phyloP scores from a whole-genome alignment of 495 filamentous ascomycete species.

The Penicillium salamii region DNA sequence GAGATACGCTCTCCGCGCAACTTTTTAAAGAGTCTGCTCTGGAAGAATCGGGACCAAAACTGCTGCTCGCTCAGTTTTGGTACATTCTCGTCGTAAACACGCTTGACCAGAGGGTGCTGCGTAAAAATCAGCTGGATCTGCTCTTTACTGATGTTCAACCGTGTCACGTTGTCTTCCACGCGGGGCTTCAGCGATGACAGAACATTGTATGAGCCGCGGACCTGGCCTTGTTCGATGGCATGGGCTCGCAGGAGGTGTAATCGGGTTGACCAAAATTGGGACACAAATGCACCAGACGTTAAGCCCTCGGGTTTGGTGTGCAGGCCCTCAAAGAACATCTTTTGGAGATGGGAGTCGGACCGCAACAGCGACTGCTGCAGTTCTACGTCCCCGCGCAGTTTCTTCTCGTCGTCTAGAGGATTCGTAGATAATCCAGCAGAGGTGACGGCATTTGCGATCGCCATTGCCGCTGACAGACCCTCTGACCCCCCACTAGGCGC shows the following conservation, averaged over 20 bases:
- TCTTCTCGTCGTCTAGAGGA: constrained; percentile 72
- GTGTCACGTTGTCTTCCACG: constrained; percentile 70
- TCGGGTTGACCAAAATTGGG: constrained; percentile 90
- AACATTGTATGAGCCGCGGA: constrained; percentile 85
- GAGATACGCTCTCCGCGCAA: constrained; percentile 82
- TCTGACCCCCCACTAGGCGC: constrained; percentile 32
- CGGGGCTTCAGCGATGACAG: constrained; percentile 84
- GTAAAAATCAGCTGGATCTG: constrained; percentile 90
- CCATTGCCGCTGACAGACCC: constrained; percentile 54
- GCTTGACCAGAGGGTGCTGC: constrained; percentile 87
- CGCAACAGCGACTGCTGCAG: constrained; percentile 84
- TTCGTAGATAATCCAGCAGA: constrained; percentile 43
- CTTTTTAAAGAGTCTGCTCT: constrained; percentile 84
- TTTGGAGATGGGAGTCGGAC: constrained; percentile 64
- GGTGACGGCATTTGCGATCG: constrained; percentile 55
- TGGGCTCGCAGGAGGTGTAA: constrained; percentile 82
- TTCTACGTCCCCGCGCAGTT: constrained; percentile 67
- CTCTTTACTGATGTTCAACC: constrained; percentile 83
- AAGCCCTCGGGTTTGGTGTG: constrained; percentile 78
- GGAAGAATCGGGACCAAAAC: constrained; percentile 93
- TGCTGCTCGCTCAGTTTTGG: constrained; percentile 74
- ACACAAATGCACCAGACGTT: constrained; percentile 69
- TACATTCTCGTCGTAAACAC: constrained; percentile 90
- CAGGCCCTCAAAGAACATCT: constrained; percentile 78
- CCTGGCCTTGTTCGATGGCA: constrained; percentile 83